Evolutionary conservation across 192 early-diverging fungal species (phyloP).

Genomic region (Rhizophagus clarus): DNA sequence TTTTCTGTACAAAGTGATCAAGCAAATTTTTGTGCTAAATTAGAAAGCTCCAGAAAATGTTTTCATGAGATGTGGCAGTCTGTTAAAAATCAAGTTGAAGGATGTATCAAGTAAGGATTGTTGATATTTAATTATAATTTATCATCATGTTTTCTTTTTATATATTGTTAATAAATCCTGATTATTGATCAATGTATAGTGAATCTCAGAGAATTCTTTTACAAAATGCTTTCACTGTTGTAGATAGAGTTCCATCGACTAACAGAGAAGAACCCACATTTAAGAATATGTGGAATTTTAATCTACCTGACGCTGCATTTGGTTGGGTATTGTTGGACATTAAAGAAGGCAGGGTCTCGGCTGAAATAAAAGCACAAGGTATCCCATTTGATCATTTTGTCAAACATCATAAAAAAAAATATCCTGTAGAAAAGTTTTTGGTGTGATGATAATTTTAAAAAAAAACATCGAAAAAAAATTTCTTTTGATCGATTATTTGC

Average conservation of each 20-base stretch:
- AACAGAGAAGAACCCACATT: slow-evolving; percentile 55
- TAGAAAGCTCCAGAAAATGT: slow-evolving; percentile 51
- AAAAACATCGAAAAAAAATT: not conserved
- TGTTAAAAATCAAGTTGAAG: slow-evolving; percentile 56
- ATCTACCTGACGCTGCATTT: slow-evolving; percentile 59
- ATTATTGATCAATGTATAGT: slow-evolving; percentile 33
- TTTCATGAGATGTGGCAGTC: slow-evolving; percentile 58
- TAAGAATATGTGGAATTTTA: slow-evolving; percentile 69
- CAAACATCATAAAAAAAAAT: not conserved
- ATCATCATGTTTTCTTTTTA: not conserved
- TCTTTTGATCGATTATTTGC: not conserved
- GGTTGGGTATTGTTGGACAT: slow-evolving; percentile 55
- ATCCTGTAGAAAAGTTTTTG: not conserved
- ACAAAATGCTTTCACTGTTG: slow-evolving; percentile 54
- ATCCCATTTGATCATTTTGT: not conserved
- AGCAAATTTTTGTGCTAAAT: slow-evolving; percentile 53
- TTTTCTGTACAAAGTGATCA: slow-evolving; percentile 57
- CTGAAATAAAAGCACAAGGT: slow-evolving; percentile 61
- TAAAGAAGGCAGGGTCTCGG: slow-evolving; percentile 51
- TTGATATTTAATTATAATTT: not conserved
- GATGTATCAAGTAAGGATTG: slow-evolving; percentile 49
- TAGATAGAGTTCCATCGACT: slow-evolving; percentile 53
- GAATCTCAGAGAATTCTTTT: slow-evolving; percentile 51
- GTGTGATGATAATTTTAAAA: no score
- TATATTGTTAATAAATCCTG: not conserved